A percentile compares a stretch with the other conserved stretches of the same genome.
Conservation (phyloP, 1,284 basidiomycete species). For the Chalciporus sp. region DNA sequence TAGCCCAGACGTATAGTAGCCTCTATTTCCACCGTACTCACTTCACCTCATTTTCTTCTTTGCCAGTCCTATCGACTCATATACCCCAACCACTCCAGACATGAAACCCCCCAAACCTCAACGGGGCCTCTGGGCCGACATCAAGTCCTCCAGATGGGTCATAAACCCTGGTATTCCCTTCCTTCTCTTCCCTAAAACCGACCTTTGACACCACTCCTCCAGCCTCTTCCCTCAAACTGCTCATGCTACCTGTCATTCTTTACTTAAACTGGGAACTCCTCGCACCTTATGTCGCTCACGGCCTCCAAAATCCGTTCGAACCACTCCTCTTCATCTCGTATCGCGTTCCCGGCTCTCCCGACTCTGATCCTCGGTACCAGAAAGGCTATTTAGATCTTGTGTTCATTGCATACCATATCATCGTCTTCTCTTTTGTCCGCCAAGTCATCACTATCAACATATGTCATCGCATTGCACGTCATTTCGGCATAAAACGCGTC, state of each 20-base stretch:
- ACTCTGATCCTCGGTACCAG: conserved; percentile 64
- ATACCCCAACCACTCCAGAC: conserved; percentile 21
- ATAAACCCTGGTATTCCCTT: conserved; percentile 64
- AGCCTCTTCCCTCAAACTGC: conserved; percentile 75
- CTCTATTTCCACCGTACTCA: not conserved
- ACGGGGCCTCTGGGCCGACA: conserved; percentile 31
- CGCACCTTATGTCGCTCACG: conserved; percentile 50
- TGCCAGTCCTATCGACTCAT: conserved; percentile 45
- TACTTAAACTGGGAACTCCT: conserved; percentile 74
- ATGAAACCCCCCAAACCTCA: not conserved
- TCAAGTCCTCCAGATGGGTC: conserved; percentile 69
- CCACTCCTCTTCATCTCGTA: conserved; percentile 81
- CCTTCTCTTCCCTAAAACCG: not conserved
- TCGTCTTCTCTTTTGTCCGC: conserved; percentile 91
- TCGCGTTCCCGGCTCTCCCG: conserved; percentile 54
- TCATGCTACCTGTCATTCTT: conserved; percentile 72
- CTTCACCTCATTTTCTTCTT: not conserved
- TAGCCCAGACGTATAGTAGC: conserved; percentile 60
- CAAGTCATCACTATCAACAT: conserved; percentile 76
- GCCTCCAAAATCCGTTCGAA: conserved; percentile 73
- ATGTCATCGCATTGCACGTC: conserved; percentile 70
- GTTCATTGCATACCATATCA: conserved; percentile 86
- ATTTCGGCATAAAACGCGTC: conserved; percentile 68
- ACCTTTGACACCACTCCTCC: not conserved
- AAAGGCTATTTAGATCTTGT: conserved; percentile 81